Evolutionary conservation across 345 rosid genomes (phyloP).

Genomic region (Lagerstroemia speciosa): DNA sequence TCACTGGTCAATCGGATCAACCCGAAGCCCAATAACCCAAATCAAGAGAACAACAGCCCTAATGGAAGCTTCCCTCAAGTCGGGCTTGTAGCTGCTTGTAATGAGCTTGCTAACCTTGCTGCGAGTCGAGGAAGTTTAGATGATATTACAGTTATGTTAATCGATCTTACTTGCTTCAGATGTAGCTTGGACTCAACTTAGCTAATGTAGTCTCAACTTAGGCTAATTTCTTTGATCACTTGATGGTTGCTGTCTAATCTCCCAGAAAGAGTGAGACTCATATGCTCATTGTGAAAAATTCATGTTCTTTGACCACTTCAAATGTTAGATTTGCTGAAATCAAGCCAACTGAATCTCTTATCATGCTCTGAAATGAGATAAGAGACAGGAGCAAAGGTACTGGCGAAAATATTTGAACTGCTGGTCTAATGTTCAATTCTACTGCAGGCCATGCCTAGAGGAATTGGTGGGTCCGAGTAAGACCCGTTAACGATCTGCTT

Average conservation of each 20-base stretch:
- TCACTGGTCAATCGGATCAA: slow-evolving; percentile 35
- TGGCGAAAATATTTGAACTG: background rate
- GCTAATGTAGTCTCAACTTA: background rate
- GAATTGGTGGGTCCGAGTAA: slow-evolving; percentile 46
- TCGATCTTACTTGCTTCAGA: slow-evolving; percentile 49
- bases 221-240: background rate
- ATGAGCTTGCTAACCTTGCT: slow-evolving; percentile 60
- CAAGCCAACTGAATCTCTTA: background rate
- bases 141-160: slow-evolving; percentile 65
- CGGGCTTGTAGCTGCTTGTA: slow-evolving; percentile 46
- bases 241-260: too few relatives aligned
- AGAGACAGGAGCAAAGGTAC: background rate
- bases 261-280: background rate
- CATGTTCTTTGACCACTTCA: background rate
- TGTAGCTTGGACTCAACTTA: slow-evolving; percentile 6
- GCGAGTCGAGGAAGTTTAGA: slow-evolving; percentile 61
- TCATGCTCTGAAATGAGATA: background rate
- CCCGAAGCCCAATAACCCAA: slow-evolving; percentile 22
- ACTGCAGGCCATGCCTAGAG: slow-evolving; percentile 35
- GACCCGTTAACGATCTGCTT: slow-evolving; percentile 31
- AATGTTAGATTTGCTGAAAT: background rate
- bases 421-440: slow-evolving; percentile 8
- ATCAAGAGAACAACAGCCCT: slow-evolving; percentile 28
- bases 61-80: slow-evolving; percentile 21
- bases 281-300: background rate